A percentile compares a stretch with the other conserved stretches of the same genome.
These are phyloP conservation scores for Wickerhamiella cacticola DNA, from an alignment of 805 yeast species.

Conservation along the genomic window DNA sequence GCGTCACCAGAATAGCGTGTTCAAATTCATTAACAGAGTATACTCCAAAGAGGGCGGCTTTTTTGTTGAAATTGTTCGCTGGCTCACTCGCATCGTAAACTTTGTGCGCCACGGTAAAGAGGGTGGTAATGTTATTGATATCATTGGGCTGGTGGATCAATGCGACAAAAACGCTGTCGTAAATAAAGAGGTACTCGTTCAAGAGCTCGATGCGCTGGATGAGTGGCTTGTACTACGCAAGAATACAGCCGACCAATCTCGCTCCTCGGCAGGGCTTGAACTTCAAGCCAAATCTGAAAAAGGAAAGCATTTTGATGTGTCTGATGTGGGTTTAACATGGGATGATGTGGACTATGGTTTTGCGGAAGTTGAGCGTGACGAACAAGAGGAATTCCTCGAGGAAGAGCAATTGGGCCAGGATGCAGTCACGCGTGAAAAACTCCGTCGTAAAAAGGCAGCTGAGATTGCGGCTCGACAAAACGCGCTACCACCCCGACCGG, in stretches of 20 bases:
- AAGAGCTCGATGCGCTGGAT: slow-evolving; percentile 35
- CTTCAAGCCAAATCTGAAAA: slow-evolving; percentile 17
- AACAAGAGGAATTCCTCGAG: slow-evolving; percentile 30
- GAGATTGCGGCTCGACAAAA: slow-evolving; percentile 18
- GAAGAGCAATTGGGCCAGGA: slow-evolving; percentile 26
- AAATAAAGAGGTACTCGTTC: slow-evolving; percentile 28
- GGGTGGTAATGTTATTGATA: slow-evolving; percentile 34
- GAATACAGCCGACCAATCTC: slow-evolving; percentile 18
- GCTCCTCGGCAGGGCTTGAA: not conserved
- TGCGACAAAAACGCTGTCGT: slow-evolving; percentile 18
- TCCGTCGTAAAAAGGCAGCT: slow-evolving; percentile 22
- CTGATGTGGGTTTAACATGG: slow-evolving; percentile 31
- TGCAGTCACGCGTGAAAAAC: slow-evolving; percentile 24
- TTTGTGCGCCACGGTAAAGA: slow-evolving; percentile 51
- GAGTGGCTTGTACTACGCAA: slow-evolving; percentile 22
- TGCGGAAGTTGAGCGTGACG: slow-evolving; percentile 39
- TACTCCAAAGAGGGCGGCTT: slow-evolving; percentile 65
- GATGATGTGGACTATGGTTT: slow-evolving; percentile 39
- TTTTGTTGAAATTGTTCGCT: slow-evolving; percentile 56
- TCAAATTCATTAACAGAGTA: slow-evolving; percentile 68
- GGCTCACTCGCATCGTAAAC: slow-evolving; percentile 59
- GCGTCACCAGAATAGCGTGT: slow-evolving; percentile 59
- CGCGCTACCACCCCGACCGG: slow-evolving; percentile 24
- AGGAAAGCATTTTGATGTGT: slow-evolving; percentile 33
- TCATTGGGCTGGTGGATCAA: slow-evolving; percentile 30